Percentiles rank a stretch among this genome's conserved stretches.
phyloP scores from a whole-genome alignment of 2,329 filamentous ascomycete species.

The Annulohypoxylon truncatum region DNA sequence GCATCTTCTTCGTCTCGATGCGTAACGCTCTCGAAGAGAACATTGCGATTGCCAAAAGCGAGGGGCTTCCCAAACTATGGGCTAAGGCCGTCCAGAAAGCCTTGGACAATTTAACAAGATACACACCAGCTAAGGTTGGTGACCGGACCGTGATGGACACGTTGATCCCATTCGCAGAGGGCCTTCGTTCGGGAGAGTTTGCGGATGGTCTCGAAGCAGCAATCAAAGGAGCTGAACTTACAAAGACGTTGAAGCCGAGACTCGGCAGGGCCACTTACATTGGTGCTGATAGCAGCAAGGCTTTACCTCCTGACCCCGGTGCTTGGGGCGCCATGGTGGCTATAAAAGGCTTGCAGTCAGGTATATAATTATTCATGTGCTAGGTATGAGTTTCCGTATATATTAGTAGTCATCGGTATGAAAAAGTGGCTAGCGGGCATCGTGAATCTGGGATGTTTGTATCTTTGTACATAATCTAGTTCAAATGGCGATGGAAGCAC shows the following conservation, averaged over 20 bases:
- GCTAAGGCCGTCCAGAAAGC: conserved; percentile 56
- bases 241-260: conserved; percentile 72
- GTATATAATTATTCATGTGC: conserved; percentile 32
- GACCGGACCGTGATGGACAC: conserved; percentile 70
- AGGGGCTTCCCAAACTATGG: conserved; percentile 57
- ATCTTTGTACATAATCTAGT: neutral
- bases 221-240: conserved; percentile 69
- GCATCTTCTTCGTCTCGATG: conserved; percentile 61
- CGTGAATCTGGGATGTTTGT: neutral
- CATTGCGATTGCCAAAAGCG: conserved; percentile 45
- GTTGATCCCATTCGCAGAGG: conserved; percentile 64
- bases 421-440: neutral
- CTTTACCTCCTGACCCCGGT: conserved; percentile 74
- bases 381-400: neutral
- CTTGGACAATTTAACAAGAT: conserved; percentile 60
- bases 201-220: conserved; percentile 69
- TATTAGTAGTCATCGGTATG: neutral
- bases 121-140: conserved; percentile 66
- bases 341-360: conserved; percentile 54
- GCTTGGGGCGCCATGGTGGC: conserved; percentile 75
- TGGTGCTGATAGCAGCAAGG: conserved; percentile 61
- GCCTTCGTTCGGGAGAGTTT: conserved; percentile 61
- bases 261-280: conserved; percentile 77
- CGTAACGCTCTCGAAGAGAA: conserved; percentile 53
- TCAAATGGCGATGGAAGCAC: neutral